Conservation (phyloP, 495 filamentous ascomycete genomes). For the Apiosordaria backusii region DNA sequence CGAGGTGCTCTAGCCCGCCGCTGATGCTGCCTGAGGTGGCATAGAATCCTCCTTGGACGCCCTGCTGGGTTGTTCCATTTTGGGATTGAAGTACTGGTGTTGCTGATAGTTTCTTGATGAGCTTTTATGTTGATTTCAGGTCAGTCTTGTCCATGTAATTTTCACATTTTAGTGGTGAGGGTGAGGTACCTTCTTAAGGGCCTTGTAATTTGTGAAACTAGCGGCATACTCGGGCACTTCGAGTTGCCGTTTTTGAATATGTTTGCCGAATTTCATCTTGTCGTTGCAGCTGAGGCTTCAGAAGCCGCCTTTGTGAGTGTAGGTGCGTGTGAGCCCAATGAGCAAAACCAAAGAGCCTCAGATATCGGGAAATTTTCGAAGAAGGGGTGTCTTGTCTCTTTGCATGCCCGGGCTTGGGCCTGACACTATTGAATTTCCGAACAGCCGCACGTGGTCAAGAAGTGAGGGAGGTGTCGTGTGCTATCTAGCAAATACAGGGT, state of each 20-base stretch:
- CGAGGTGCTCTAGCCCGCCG: slow-evolving; percentile 32
- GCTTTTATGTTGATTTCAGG: slow-evolving; percentile 51
- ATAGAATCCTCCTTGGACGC: slow-evolving; percentile 16
- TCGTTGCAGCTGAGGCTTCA: background rate
- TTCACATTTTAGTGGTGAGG: background rate
- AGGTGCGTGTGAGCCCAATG: background rate
- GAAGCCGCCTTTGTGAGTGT: background rate
- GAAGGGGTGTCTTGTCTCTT: no score
- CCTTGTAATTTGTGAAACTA: slow-evolving; percentile 99
- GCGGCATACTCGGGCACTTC: slow-evolving; percentile 99
- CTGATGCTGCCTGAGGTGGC: background rate
- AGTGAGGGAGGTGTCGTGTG: no score
- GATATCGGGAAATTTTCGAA: no score
- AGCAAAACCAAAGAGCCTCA: no score
- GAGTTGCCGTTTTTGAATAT: slow-evolving; percentile 96
- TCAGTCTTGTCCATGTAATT: slow-evolving; percentile 12
- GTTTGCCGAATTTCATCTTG: slow-evolving; percentile 97
- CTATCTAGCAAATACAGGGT: no score
- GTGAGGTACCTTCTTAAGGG: slow-evolving; percentile 80
- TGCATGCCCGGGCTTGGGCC: no score
- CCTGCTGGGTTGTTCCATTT: slow-evolving; percentile 51
- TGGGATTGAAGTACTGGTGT: slow-evolving; percentile 78
- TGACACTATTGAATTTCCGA: no score
- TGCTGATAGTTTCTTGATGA: slow-evolving; percentile 95
- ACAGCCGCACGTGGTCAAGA: no score